Evolutionary conservation across 805 yeast species (phyloP).

Genomic region (Yamadazyma ubonensis): DNA sequence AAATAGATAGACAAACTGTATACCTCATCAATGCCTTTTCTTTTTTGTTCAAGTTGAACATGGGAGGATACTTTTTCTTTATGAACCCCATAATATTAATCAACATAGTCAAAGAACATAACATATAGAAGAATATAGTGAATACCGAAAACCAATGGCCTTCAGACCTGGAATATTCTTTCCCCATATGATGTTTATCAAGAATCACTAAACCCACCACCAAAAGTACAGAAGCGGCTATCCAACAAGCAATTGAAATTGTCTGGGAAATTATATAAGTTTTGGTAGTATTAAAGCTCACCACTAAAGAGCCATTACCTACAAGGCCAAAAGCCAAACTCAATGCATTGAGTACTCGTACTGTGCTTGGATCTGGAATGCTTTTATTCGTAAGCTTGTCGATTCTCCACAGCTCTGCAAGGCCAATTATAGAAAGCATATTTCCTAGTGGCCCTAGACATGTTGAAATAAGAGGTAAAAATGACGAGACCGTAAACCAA

Average conservation of each 20-base stretch:
- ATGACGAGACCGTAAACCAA: conserved; percentile 69
- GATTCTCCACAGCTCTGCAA: conserved; percentile 66
- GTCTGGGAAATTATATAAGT: conserved; percentile 61
- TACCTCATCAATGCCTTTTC: conserved; percentile 76
- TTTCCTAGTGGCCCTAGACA: conserved; percentile 80
- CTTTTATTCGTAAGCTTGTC: conserved; percentile 22
- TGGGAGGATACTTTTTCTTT: conserved; percentile 61
- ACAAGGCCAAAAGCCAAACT: conserved; percentile 63
- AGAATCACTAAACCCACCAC: conserved; percentile 47
- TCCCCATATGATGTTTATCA: conserved; percentile 20
- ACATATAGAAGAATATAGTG: conserved; percentile 60
- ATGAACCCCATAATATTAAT: conserved; percentile 64
- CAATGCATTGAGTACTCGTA: conserved; percentile 57
- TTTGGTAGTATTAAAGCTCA: conserved; percentile 64
- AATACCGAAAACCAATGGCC: conserved; percentile 81
- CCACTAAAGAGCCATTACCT: conserved; percentile 66
- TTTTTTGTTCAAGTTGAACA: conserved; percentile 60
- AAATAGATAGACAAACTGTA: conserved; percentile 59
- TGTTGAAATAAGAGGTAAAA: conserved; percentile 73
- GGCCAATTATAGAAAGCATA: conserved; percentile 67
- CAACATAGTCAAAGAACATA: conserved; percentile 51
- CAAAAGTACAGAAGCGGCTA: conserved; percentile 55
- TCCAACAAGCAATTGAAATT: conserved; percentile 64
- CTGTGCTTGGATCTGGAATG: conserved; percentile 38
- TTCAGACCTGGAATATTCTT: conserved; percentile 36